These are phyloP conservation scores for Neurospora sp. DNA, from an alignment of 495 filamentous ascomycete genomes.

Conservation along the genomic window DNA sequence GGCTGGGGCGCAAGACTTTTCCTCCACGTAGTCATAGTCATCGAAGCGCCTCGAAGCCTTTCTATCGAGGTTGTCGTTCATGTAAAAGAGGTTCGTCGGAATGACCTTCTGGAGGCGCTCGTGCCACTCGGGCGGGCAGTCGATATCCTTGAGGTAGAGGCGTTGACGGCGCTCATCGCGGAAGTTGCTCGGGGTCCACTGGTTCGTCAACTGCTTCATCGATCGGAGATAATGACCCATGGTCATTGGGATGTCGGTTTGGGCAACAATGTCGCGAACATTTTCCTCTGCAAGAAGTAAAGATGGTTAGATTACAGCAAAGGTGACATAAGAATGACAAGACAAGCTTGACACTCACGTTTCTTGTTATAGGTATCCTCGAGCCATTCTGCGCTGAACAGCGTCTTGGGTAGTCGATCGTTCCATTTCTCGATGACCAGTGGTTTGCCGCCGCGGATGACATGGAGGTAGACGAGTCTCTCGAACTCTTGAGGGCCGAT, in stretches of 20 bases:
- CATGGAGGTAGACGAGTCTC: constrained; percentile 65
- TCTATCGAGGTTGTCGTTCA: constrained; percentile 59
- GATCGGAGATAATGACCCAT: constrained; percentile 82
- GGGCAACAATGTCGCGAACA: constrained; percentile 63
- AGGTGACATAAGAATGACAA: background rate
- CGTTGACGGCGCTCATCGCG: constrained; percentile 64
- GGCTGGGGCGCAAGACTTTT: constrained; percentile 34
- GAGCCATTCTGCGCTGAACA: constrained; percentile 77
- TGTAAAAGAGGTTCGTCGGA: constrained; percentile 70
- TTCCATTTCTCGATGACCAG: constrained; percentile 82
- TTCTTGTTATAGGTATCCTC: constrained; percentile 61
- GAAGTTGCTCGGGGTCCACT: constrained; percentile 59
- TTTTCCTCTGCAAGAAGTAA: constrained; percentile 36
- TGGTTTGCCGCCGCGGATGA: constrained; percentile 74
- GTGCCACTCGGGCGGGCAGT: constrained; percentile 78
- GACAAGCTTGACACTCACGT: constrained; percentile 35
- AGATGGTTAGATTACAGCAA: background rate
- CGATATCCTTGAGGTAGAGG: constrained; percentile 91
- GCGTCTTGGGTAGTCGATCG: constrained; percentile 50
- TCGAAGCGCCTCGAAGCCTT: constrained; percentile 34
- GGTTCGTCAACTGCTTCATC: constrained; percentile 65
- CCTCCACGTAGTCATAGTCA: constrained; percentile 39
- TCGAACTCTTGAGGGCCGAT: constrained; percentile 68
- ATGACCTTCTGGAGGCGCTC: constrained; percentile 66
- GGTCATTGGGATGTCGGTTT: constrained; percentile 64